Conservation (phyloP, 2,329 filamentous ascomycete species). For the Hymenoscyphus scutula region DNA sequence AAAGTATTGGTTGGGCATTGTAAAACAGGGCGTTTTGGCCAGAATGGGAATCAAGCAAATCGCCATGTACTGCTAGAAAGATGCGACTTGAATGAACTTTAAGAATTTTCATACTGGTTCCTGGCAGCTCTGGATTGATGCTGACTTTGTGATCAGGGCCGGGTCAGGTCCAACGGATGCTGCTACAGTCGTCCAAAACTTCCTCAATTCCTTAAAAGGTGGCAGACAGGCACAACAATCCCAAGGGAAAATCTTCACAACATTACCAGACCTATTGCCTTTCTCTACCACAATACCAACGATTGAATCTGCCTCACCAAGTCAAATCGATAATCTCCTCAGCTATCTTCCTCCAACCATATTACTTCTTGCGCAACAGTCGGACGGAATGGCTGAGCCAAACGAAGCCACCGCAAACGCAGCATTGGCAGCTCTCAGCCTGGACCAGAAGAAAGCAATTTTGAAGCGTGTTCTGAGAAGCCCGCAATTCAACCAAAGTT, state of each 20-base stretch:
- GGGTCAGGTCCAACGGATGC: constrained; percentile 62
- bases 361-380: constrained; percentile 71
- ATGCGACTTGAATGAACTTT: constrained; percentile 32
- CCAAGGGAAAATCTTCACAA: constrained; percentile 69
- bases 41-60: constrained; percentile 25
- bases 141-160: constrained; percentile 55
- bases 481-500: constrained; percentile 85
- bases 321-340: constrained; percentile 72
- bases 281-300: constrained; percentile 75
- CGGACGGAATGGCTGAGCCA: constrained; percentile 61
- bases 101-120: constrained; percentile 21
- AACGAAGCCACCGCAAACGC: constrained; percentile 66
- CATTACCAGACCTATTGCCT: constrained; percentile 81
- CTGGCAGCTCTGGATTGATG: constrained; percentile 27
- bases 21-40: constrained; percentile 33
- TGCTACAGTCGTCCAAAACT: constrained; percentile 78
- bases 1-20: constrained; percentile 30
- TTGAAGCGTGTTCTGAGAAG: constrained; percentile 80
- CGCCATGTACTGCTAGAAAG: constrained; percentile 37
- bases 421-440: constrained; percentile 69
- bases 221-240: constrained; percentile 41
- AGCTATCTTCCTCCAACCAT: constrained; percentile 75
- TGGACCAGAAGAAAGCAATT: constrained; percentile 75
- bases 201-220: constrained; percentile 77
- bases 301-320: constrained; percentile 56